Base-by-base conservation (phyloP, 768 basidiomycete species). In the Lepiota venenata region DNA sequence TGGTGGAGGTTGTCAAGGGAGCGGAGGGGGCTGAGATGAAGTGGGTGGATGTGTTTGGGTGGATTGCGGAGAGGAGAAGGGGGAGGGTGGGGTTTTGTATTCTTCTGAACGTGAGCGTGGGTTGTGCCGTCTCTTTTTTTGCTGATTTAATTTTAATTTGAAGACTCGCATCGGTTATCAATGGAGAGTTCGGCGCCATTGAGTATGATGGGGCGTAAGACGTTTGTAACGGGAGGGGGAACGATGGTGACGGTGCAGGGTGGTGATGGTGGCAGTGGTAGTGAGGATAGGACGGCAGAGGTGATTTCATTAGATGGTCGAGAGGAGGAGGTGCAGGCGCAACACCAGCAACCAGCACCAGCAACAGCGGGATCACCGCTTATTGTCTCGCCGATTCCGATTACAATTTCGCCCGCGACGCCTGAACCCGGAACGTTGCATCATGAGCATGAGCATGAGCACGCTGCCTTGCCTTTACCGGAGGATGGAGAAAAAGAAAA, bases 31-130 rank as follows among this genome's bases (percentile, higher is more conserved):
- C 93, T 0, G 85, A 88, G 57, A 71, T 73, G 15, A 85, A 83
- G 53, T 94, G 93, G 82, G 74, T 93, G 14, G 91, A 93, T 22
- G 78, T 93, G 7, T 96, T 95, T 66, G 72, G 80, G 4, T 97
- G 90, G 88, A 85, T 93, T 63, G 85, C 93, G 0, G 86, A 85
- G 53, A 74, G 76, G 60, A 77, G 66, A 42, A n/a, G n/a, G n/a
- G n/a, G n/a, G n/a, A n/a, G n/a, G n/a, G n/a, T n/a, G 68, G 71
- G 25, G 38, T 61, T 43, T 58, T 65, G 8, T 60, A 61, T 43
- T 61, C 60, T 49, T 49, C 63, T 43, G 57, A 58, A 37, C 39
- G 48, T 52, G 25, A 25, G 25, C 5, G 2, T 25, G 52, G 55
- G 27, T 60, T 49, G 2, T n/a, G 4, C 11, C 22, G 16, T 14